Evolutionary conservation across 2,329 filamentous ascomycete genomes (phyloP).

Genomic region (Talaromyces sp.): DNA sequence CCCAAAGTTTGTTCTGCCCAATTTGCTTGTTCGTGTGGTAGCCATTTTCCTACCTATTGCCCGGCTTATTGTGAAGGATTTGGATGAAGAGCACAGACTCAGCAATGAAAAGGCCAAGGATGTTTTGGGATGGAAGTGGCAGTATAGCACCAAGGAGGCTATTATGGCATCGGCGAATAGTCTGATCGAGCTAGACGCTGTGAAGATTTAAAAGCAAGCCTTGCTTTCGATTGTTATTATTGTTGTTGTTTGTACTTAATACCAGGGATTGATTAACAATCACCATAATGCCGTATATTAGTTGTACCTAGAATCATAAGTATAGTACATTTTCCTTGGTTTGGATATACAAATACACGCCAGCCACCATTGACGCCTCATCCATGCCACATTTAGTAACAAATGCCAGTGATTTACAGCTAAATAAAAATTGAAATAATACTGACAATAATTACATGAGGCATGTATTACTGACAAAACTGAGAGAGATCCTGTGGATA

Average conservation of each 20-base stretch:
- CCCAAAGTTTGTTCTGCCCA: not conserved
- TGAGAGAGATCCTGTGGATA: not conserved
- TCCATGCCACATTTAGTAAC: not conserved
- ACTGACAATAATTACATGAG: no score
- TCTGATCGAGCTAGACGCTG: not conserved
- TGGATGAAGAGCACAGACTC: not conserved
- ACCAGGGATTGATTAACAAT: no score
- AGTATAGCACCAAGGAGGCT: slow-evolving; percentile 4
- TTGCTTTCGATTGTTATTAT: not conserved
- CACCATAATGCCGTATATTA: not conserved
- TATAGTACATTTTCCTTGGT: not conserved
- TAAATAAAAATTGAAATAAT: not conserved
- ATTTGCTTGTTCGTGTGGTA: not conserved
- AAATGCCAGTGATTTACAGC: not conserved
- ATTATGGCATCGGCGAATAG: slow-evolving; percentile 1
- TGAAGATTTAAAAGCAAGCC: not conserved
- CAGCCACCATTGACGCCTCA: not conserved
- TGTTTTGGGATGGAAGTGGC: slow-evolving; percentile 2
- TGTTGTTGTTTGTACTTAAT: not conserved
- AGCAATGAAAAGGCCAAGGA: slow-evolving; percentile 8
- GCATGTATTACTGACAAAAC: no score
- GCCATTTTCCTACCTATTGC: slow-evolving; percentile 5
- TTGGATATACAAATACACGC: not conserved
- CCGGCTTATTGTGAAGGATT: not conserved
- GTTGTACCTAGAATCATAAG: not conserved